Evolutionary conservation across 371 early-diverging fungal genomes (phyloP).

Genomic region (Neoconidiobolus thromboides): DNA sequence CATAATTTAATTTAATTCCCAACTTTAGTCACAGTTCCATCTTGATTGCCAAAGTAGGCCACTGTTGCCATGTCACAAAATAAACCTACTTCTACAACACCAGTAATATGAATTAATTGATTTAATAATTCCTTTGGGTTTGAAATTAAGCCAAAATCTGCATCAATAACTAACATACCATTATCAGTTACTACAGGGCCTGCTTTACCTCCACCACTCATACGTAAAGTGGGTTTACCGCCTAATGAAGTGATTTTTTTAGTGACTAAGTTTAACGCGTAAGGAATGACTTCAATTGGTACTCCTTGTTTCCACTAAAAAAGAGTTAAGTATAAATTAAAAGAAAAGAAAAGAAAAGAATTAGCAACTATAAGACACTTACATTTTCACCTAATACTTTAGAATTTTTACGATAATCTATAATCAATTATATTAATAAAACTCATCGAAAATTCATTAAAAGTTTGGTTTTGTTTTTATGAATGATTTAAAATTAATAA

Average conservation of each 20-base stretch:
- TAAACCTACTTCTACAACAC: constrained; percentile 81
- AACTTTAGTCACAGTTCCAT: constrained; percentile 21
- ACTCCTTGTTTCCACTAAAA: constrained; percentile 61
- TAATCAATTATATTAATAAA: constrained; percentile 10
- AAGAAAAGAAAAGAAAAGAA: neutral
- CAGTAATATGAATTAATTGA: constrained; percentile 49
- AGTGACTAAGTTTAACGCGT: constrained; percentile 39
- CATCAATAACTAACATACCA: constrained; percentile 86
- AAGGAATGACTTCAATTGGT: constrained; percentile 76
- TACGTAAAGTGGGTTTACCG: constrained; percentile 45
- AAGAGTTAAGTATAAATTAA: neutral
- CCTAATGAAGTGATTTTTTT: constrained; percentile 17
- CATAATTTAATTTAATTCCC: no score
- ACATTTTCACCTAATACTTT: constrained; percentile 49
- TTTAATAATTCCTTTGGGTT: constrained; percentile 25
- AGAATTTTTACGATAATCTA: constrained; percentile 61
- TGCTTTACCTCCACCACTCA: constrained; percentile 63
- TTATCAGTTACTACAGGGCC: constrained; percentile 90
- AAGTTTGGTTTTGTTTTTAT: no score
- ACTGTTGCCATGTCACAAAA: constrained; percentile 64
- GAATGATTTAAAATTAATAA: neutral
- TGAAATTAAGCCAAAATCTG: constrained; percentile 35
- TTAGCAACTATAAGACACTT: constrained; percentile 2
- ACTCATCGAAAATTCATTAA: no score
- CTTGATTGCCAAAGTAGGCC: constrained; percentile 64